Conservation (phyloP, 177 flowering plant genomes). For the Vitis hybrid region DNA sequence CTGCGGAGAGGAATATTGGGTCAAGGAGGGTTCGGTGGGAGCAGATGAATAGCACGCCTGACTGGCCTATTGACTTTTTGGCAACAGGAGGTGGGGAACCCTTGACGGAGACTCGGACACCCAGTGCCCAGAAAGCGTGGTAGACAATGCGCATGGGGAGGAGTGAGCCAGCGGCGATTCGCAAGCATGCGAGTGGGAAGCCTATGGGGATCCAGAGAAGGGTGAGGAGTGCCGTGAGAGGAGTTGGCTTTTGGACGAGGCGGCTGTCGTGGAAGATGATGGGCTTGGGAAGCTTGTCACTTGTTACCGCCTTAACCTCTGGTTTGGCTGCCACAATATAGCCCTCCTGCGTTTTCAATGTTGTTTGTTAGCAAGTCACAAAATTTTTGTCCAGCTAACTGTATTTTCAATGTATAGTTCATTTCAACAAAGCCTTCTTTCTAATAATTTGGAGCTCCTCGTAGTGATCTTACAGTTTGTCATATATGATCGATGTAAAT, state of each 20-base stretch:
- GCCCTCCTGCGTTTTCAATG: slow-evolving; percentile 38
- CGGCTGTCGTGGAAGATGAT: slow-evolving; percentile 72
- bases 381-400: too few species aligned
- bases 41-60: slow-evolving; percentile 73
- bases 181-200: slow-evolving; percentile 47
- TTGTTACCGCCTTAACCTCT: slow-evolving; percentile 37
- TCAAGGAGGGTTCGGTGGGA: slow-evolving; percentile 73
- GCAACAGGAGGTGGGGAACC: slow-evolving; percentile 55
- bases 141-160: slow-evolving; percentile 60
- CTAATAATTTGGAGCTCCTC: too few species aligned
- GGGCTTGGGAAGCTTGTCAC: slow-evolving; percentile 57
- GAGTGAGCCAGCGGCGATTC: slow-evolving; percentile 53
- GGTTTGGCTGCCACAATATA: slow-evolving; percentile 46
- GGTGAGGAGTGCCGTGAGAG: slow-evolving; percentile 46
- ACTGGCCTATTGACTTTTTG: slow-evolving; percentile 27
- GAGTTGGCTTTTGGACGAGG: slow-evolving; percentile 54
- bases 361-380: too few species aligned
- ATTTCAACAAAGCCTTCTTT: too few species aligned
- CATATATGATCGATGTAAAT: too few species aligned
- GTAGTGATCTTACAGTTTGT: too few species aligned
- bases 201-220: slow-evolving; percentile 68
- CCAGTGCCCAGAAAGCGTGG: slow-evolving; percentile 52
- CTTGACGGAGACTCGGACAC: slow-evolving; percentile 47
- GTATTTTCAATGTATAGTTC: too few species aligned
- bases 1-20: slow-evolving; percentile 62